Evolutionary conservation across 2,329 filamentous ascomycete genomes (phyloP).

Genomic region (Hymenotorrendiella dingleyae): DNA sequence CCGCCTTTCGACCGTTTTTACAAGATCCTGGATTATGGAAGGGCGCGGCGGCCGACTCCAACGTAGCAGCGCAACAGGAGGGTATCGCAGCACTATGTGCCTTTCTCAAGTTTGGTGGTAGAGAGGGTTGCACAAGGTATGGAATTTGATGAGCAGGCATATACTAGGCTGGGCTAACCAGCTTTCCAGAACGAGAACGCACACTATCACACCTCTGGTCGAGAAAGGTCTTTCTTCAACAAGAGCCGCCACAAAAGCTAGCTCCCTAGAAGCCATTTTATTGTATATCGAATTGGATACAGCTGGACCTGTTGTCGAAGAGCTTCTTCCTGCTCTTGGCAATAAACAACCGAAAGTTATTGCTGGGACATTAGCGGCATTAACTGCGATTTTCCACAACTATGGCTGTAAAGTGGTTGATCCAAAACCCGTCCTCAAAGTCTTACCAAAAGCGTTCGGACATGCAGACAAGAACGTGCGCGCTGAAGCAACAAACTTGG

Average conservation of each 20-base stretch:
- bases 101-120: constrained; percentile 86
- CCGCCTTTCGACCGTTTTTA: constrained; percentile 80
- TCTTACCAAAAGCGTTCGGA: constrained; percentile 82
- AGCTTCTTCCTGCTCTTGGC: constrained; percentile 73
- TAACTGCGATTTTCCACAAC: constrained; percentile 83
- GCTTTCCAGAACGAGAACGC: constrained; percentile 57
- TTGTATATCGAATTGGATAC: constrained; percentile 88
- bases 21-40: constrained; percentile 87
- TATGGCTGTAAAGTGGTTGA: constrained; percentile 94
- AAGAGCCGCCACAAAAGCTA: constrained; percentile 81
- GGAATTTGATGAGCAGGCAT: constrained; percentile 10
- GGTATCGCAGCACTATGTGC: constrained; percentile 81
- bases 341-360: constrained; percentile 92
- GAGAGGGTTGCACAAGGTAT: constrained; percentile 67
- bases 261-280: constrained; percentile 77
- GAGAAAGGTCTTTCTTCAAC: constrained; percentile 90
- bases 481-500: constrained; percentile 84
- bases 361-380: constrained; percentile 64
- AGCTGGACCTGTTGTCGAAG: constrained; percentile 80
- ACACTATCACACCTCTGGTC: constrained; percentile 71
- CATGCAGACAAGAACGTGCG: constrained; percentile 98
- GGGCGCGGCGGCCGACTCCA: constrained; percentile 84
- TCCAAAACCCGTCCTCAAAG: constrained; percentile 84
- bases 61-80: constrained; percentile 94
- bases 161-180: constrained; percentile 7